Conservation (phyloP, 345 rosid species). For the Pelargonium nanum region DNA sequence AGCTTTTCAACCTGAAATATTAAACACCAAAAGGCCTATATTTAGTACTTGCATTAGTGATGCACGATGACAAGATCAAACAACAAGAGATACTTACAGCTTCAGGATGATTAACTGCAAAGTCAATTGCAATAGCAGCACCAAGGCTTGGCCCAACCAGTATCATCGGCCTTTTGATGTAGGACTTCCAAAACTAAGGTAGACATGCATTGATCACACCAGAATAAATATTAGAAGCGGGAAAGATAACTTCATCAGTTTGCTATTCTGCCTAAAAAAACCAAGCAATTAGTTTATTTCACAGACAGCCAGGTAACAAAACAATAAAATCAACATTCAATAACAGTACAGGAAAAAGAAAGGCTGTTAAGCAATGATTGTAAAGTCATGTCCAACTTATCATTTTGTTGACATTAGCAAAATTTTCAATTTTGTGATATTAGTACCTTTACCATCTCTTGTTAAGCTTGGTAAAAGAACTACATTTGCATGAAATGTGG, state of each 20-base stretch:
- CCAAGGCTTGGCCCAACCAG: constrained; percentile 96
- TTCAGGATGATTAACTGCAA: constrained; percentile 72
- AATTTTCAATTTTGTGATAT: no score
- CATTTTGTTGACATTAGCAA: no score
- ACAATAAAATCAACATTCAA: no score
- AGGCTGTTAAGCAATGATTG: no score
- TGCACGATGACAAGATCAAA: constrained; percentile 5
- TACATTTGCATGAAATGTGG: neutral
- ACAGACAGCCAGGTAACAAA: no score
- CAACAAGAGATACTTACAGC: constrained; percentile 35
- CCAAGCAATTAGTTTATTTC: neutral
- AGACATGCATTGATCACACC: neutral
- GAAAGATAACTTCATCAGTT: neutral
- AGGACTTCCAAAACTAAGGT: constrained; percentile 65
- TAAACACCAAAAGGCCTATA: neutral
- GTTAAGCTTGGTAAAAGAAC: no score
- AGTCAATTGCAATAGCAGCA: constrained; percentile 85
- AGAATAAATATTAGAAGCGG: neutral
- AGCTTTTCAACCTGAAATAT: constrained; percentile 55
- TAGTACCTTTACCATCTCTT: no score
- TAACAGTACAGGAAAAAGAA: no score
- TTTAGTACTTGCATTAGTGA: neutral
- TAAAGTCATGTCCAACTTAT: no score
- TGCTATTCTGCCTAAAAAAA: neutral
- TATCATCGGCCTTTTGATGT: constrained; percentile 68